These are phyloP conservation scores for Talaromyces stipitatus DNA, from an alignment of 495 filamentous ascomycete species.

Conservation along the genomic window DNA sequence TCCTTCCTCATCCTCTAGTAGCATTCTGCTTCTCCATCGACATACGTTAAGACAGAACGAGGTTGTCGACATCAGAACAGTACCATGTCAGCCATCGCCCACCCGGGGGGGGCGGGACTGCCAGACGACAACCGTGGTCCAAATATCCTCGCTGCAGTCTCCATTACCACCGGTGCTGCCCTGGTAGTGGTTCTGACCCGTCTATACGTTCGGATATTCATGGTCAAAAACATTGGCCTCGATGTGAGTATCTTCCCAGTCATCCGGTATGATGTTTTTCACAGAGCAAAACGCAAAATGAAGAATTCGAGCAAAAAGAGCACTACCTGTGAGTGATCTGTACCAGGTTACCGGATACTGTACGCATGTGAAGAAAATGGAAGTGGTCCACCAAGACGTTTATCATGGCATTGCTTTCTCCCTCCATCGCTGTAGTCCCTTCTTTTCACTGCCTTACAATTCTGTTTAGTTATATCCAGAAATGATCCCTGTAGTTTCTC, in stretches of 20 bases:
- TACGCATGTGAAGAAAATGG: too few relatives aligned
- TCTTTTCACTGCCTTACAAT: too few relatives aligned
- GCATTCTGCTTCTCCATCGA: not conserved
- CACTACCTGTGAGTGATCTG: not conserved
- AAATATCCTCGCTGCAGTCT: conserved; percentile 24
- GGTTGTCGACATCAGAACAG: not conserved
- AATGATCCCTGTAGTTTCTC: too few relatives aligned
- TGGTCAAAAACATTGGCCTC: conserved; percentile 27
- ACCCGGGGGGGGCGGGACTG: conserved; percentile 10
- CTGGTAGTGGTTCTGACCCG: conserved; percentile 17
- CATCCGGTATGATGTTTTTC: not conserved
- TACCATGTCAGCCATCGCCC: conserved; percentile 9
- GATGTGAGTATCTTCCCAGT: conserved; percentile 19
- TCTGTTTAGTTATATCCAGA: too few relatives aligned
- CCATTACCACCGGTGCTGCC: conserved; percentile 24
- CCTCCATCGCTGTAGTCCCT: not conserved
- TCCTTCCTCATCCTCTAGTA: not conserved
- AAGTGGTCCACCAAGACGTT: not conserved
- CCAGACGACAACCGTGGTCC: conserved; percentile 25
- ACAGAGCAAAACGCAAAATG: not conserved
- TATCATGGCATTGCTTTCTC: not conserved
- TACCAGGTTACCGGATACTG: too few relatives aligned
- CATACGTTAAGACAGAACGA: not conserved
- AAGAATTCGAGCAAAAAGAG: not conserved
- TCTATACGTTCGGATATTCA: conserved; percentile 29